Evolutionary conservation across 371 early-diverging fungal species (phyloP).

Genomic region (Mucor mucedo): DNA sequence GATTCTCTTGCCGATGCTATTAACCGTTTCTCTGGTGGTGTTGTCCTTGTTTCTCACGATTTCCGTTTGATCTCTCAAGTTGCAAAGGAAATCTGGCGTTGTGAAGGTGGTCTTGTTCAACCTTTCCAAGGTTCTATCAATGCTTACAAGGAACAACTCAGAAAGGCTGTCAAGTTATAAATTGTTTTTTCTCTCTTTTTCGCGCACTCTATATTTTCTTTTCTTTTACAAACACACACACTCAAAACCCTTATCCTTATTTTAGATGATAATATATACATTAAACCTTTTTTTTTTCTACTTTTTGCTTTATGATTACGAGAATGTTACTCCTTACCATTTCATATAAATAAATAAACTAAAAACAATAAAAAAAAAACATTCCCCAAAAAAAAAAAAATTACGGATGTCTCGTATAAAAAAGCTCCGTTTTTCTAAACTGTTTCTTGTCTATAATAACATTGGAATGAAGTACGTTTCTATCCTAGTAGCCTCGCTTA

Average conservation of each 20-base stretch:
- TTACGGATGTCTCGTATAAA: no score
- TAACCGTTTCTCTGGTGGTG: conserved; percentile 94
- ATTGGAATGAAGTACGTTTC: no score
- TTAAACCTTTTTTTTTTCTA: neutral
- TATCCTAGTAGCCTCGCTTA: no score
- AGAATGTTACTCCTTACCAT: neutral
- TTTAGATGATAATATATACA: conserved; percentile 5
- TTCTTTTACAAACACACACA: neutral
- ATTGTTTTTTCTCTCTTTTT: conserved; percentile 9
- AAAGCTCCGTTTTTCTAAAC: no score
- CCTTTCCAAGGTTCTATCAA: conserved; percentile 84
- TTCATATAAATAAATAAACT: neutral
- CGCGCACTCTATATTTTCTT: neutral
- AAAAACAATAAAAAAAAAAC: neutral
- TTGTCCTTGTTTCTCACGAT: conserved; percentile 99
- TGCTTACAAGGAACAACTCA: conserved; percentile 87
- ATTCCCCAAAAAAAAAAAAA: no score
- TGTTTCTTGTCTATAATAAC: no score
- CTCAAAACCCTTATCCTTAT: neutral
- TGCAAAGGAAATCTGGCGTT: conserved; percentile 96
- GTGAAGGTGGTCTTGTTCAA: conserved; percentile 82
- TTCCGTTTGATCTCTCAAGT: conserved; percentile 97
- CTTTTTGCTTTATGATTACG: neutral
- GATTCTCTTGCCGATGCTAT: conserved; percentile 97
- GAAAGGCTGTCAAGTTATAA: conserved; percentile 78